Conservation (phyloP, 306 rosid species). For the Vachellia collinsii region DNA sequence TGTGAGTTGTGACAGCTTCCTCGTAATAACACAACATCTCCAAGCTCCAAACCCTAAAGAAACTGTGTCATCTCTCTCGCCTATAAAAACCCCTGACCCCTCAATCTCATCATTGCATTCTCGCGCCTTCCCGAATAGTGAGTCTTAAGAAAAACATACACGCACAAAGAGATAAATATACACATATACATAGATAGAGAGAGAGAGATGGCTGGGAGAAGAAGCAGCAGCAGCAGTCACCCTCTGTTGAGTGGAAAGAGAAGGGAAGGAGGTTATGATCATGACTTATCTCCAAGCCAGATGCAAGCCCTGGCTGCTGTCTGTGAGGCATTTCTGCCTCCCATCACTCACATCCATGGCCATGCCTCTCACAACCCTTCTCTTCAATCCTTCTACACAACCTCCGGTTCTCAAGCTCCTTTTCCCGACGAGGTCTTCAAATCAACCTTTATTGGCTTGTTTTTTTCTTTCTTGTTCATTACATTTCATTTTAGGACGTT, state of each 20-base stretch:
- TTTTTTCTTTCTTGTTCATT: neutral
- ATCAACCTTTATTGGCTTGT: neutral
- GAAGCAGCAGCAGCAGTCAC: slow-evolving; percentile 32
- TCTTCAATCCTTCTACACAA: slow-evolving; percentile 45
- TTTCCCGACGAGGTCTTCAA: slow-evolving; percentile 74
- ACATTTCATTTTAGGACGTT: neutral
- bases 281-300: slow-evolving; percentile 67
- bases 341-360: slow-evolving; percentile 23
- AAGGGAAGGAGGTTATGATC: slow-evolving; percentile 51
- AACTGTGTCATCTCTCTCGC: no score
- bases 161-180: no score
- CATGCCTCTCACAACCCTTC: slow-evolving; percentile 31
- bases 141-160: no score
- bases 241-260: slow-evolving; percentile 56
- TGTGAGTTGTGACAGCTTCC: no score
- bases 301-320: slow-evolving; percentile 64
- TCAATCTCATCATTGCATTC: no score
- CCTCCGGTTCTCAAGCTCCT: slow-evolving; percentile 66
- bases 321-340: slow-evolving; percentile 77
- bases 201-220: neutral
- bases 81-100: no score
- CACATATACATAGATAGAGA: neutral
- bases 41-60: no score
- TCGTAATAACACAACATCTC: no score
- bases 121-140: no score